Evolutionary conservation across 352 stramenopile genomes (phyloP).

Genomic region (Halophytophthora batemanensis): DNA sequence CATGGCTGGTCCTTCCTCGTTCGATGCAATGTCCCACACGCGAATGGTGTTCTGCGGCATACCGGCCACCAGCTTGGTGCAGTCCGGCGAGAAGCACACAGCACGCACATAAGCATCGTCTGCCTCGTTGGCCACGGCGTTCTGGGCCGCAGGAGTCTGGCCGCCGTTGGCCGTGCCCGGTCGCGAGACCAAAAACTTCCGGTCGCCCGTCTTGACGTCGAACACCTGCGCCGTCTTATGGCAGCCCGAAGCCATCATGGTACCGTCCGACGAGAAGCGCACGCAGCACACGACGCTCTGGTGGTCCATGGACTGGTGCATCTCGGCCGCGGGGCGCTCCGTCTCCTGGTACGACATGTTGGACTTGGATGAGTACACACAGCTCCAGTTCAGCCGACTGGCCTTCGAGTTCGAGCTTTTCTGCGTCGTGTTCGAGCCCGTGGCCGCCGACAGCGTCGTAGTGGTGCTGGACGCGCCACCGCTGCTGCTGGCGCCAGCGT

Average conservation of each 20-base stretch:
- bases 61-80: slow-evolving; percentile 80
- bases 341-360: slow-evolving; percentile 72
- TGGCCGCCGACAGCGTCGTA: slow-evolving; percentile 25
- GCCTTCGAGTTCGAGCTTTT: slow-evolving; percentile 80
- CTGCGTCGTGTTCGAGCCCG: slow-evolving; percentile 54
- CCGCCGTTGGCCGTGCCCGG: slow-evolving; percentile 47
- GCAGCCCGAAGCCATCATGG: slow-evolving; percentile 84
- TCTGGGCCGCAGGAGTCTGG: slow-evolving; percentile 40
- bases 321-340: slow-evolving; percentile 76
- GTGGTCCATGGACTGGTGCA: slow-evolving; percentile 88
- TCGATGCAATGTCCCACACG: slow-evolving; percentile 84
- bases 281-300: slow-evolving; percentile 88
- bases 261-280: slow-evolving; percentile 78
- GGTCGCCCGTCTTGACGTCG: slow-evolving; percentile 80
- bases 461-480: slow-evolving; percentile 12
- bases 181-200: slow-evolving; percentile 78
- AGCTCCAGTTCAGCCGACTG: slow-evolving; percentile 84
- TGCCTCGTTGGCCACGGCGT: slow-evolving; percentile 51
- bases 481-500: slow-evolving; percentile 13
- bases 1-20: slow-evolving; percentile 80
- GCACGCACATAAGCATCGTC: slow-evolving; percentile 83
- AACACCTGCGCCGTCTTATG: slow-evolving; percentile 88
- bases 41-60: slow-evolving; percentile 89
- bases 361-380: slow-evolving; percentile 71
- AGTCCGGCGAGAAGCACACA: slow-evolving; percentile 84